Evolutionary conservation across 805 yeast species (phyloP), one percentile per base, ranked within the genome.

Genomic region (Saturnispora kantuleensis): DNA sequence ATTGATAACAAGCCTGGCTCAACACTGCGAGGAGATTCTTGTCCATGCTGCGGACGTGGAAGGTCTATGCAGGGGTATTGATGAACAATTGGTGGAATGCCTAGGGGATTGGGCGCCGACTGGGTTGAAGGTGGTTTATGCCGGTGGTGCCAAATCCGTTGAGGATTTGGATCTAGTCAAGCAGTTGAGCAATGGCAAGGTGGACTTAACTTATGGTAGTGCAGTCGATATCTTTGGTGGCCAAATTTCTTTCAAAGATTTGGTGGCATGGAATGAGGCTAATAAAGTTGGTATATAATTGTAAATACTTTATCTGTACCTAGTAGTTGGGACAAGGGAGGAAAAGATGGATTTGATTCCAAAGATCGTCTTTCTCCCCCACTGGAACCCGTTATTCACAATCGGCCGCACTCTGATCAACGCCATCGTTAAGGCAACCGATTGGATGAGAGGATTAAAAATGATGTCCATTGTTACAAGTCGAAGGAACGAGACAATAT

Each of bases 31-130:
- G 51, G 98, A 93, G 64, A 85, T 90, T 57, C 66, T 93, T 44
- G 81, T 93, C 13, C 99, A 93, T 65, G 98, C 98, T 3, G 99
- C 98, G 0, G 98, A 93, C 63, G 97, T 93, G 3, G 99, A 93
- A 64, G 99, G 99, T 0, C 69, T 93, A 13, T 93, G 98, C 60
- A 74, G 77, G 35, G 99, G 99, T 1, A 84, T 93, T 31, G 99
- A 93, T 57, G 79, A 80, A 57, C 74, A 78, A 13, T 67, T 93
- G 36, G 97, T 93, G 5, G 46, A 48, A 26, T 73, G 73, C 45
- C 66, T 93, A 35, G 87, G 87, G 17, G 77, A 81, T 52, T 93
- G 97, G 97, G 63, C 79, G 49, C 35, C 28, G 16, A 7, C 33
- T 2, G 75, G 72, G 26, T 70, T 84, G 2, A 88, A 84, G 31